Conservation (phyloP, 805 yeast genomes). For the Yarrowia divulgata region DNA sequence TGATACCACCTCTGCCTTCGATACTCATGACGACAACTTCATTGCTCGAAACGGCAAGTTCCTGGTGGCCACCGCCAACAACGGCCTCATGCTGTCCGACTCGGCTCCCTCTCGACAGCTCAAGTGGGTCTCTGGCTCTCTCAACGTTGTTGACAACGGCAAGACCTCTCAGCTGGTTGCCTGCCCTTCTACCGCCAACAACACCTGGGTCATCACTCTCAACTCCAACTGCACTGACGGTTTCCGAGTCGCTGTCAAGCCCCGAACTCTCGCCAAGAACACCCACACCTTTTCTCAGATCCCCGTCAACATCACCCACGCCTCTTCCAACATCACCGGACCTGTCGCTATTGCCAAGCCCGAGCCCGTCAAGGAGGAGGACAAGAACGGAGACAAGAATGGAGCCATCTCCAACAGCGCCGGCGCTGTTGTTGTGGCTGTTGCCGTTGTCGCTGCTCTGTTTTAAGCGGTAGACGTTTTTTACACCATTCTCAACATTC, state of each 20-base stretch:
- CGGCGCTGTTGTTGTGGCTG: conserved; percentile 33
- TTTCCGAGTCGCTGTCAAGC: conserved; percentile 36
- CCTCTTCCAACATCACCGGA: conserved; percentile 29
- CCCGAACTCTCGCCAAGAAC: conserved; percentile 24
- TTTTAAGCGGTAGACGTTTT: not conserved
- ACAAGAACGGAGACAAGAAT: conserved; percentile 7
- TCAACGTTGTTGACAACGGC: conserved; percentile 28
- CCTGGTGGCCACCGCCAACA: conserved; percentile 14
- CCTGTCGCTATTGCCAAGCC: conserved; percentile 19
- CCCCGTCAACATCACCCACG: conserved; percentile 35
- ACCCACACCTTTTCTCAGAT: conserved; percentile 32
- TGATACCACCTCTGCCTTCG: conserved; percentile 36
- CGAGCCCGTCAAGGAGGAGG: conserved; percentile 28
- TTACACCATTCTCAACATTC: too few species aligned
- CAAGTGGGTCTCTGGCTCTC: conserved; percentile 30
- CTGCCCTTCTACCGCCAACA: conserved; percentile 34
- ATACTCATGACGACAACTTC: conserved; percentile 19
- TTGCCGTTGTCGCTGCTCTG: conserved; percentile 13
- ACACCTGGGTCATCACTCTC: conserved; percentile 28
- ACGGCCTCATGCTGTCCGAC: conserved; percentile 15
- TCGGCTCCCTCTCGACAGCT: conserved; percentile 6
- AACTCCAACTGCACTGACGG: conserved; percentile 29
- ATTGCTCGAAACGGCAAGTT: conserved; percentile 32
- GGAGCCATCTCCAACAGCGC: conserved; percentile 31
- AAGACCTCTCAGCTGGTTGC: conserved; percentile 35